Conservation (phyloP, 2,329 filamentous ascomycete genomes). For the Monosporascus sp. region DNA sequence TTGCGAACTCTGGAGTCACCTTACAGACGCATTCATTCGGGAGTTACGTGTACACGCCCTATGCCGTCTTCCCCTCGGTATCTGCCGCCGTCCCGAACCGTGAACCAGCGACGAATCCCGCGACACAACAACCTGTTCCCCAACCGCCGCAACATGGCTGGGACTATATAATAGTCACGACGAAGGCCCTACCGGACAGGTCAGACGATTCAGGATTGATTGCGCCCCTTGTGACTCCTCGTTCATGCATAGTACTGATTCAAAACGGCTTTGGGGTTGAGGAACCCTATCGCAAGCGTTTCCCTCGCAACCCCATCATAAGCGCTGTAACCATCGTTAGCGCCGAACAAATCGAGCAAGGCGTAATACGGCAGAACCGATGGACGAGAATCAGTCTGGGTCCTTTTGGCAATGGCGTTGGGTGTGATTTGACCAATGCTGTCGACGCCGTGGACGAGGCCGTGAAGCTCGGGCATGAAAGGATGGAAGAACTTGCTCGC, state of each 20-base stretch:
- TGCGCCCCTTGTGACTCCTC: conserved; percentile 50
- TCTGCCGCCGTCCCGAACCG: conserved; percentile 42
- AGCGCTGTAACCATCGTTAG: conserved; percentile 66
- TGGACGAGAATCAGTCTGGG: conserved; percentile 70
- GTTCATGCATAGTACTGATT: conserved; percentile 59
- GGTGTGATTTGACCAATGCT: conserved; percentile 22
- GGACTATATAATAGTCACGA: conserved; percentile 66
- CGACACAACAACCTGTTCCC: conserved; percentile 5
- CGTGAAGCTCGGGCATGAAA: conserved; percentile 30
- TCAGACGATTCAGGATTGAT: conserved; percentile 58
- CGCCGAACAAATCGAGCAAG: conserved; percentile 59
- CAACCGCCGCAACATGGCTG: conserved; percentile 30
- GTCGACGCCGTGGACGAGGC: conserved; percentile 21
- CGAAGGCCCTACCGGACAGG: conserved; percentile 63
- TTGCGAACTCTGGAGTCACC: conserved; percentile 55
- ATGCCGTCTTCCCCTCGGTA: conserved; percentile 58
- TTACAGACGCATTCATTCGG: conserved; percentile 64
- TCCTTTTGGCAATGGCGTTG: conserved; percentile 52
- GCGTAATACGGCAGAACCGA: conserved; percentile 62
- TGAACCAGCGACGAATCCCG: conserved; percentile 4
- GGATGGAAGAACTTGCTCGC: conserved; percentile 45
- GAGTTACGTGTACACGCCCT: conserved; percentile 57
- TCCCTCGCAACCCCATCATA: conserved; percentile 55
- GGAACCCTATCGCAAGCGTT: conserved; percentile 57
- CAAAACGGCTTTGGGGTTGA: conserved; percentile 70